These are phyloP conservation scores for Ceratobasidium sp. DNA, from an alignment of 1,284 basidiomycete genomes.

Conservation along the genomic window DNA sequence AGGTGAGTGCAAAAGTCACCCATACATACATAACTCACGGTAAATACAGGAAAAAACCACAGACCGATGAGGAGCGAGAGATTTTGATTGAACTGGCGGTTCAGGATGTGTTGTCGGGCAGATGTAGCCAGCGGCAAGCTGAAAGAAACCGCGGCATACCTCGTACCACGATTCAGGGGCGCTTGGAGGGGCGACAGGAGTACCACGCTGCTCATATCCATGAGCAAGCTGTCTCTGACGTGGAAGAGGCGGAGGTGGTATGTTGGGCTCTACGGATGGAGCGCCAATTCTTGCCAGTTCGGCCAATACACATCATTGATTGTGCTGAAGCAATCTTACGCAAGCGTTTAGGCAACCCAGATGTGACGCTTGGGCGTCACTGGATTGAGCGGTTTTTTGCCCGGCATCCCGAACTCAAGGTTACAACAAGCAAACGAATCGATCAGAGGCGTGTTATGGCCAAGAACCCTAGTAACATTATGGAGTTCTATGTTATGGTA, in stretches of 20 bases:
- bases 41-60: background rate
- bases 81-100: background rate
- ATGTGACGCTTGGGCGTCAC: background rate
- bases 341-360: background rate
- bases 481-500: conserved; percentile 36
- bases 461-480: conserved; percentile 20
- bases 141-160: background rate
- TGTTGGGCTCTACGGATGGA: conserved; percentile 12
- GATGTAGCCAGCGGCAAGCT: background rate
- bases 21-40: background rate
- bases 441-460: conserved; percentile 23
- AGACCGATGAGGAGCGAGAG: background rate
- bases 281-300: conserved; percentile 2
- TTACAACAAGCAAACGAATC: conserved; percentile 30
- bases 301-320: conserved; percentile 11
- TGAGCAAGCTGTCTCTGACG: conserved; percentile 1
- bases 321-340: conserved; percentile 18
- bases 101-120: background rate
- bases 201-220: conserved; percentile 4
- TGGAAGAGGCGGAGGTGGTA: conserved; percentile 5
- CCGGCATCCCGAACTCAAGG: conserved; percentile 21
- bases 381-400: conserved; percentile 24
- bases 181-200: background rate
- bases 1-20: background rate
- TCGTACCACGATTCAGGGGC: background rate